Conservation (phyloP, 768 basidiomycete genomes). For the Pholiota conissans region DNA sequence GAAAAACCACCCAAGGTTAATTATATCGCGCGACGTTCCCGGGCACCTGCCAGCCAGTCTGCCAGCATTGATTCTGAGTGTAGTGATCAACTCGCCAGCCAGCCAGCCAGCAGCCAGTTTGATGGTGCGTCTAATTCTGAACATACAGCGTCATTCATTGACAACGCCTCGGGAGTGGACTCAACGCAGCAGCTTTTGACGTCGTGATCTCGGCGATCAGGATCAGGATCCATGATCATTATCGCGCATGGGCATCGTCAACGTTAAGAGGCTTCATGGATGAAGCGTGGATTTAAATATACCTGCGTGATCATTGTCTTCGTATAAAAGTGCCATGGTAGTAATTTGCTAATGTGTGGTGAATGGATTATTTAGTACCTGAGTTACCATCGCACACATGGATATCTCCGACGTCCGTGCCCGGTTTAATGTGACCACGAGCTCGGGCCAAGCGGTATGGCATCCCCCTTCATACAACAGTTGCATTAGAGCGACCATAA, state of each 20-base stretch:
- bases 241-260: too few species aligned
- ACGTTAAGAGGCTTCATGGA: too few species aligned
- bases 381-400: too few species aligned
- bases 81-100: background rate
- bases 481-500: background rate
- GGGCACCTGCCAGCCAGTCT: background rate
- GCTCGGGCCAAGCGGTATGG: background rate
- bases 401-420: background rate
- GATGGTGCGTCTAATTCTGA: background rate
- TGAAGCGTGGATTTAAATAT: too few species aligned
- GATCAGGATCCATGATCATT: background rate
- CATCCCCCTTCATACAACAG: too few species aligned
- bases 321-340: too few species aligned
- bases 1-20: background rate
- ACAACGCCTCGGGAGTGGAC: background rate
- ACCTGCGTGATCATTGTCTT: too few species aligned
- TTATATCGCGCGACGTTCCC: background rate
- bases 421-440: background rate
- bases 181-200: background rate
- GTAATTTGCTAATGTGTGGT: too few species aligned
- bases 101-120: background rate
- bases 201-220: background rate
- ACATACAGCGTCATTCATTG: background rate
- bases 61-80: too few species aligned
- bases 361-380: too few species aligned